These are phyloP conservation scores for Berberis thunbergii DNA, from an alignment of 164 flowering plant genomes.

Conservation along the genomic window DNA sequence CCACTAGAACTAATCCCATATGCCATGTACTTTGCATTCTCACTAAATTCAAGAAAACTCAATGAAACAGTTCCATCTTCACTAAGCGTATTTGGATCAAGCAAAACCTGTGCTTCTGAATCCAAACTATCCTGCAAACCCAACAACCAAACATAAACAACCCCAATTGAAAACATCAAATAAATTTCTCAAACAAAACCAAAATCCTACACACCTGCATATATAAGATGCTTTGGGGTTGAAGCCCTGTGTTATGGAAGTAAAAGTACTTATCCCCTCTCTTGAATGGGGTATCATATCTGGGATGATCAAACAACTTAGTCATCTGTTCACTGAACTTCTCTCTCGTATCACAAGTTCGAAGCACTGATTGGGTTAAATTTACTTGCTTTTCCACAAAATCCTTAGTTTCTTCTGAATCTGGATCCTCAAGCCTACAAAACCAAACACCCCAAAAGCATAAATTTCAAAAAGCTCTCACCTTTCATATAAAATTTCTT, in stretches of 20 bases:
- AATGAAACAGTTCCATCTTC: constrained; percentile 93
- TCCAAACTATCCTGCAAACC: constrained; percentile 67
- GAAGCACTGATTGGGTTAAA: constrained; percentile 55
- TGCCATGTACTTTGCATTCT: constrained; percentile 88
- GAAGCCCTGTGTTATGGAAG: constrained; percentile 90
- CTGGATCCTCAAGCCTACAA: constrained; percentile 91
- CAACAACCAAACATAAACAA: background rate
- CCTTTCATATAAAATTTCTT: background rate
- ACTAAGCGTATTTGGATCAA: constrained; percentile 90
- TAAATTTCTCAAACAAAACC: background rate
- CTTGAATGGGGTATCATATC: constrained; percentile 64
- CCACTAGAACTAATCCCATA: constrained; percentile 90
- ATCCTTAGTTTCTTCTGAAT: constrained; percentile 75
- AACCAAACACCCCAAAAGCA: background rate
- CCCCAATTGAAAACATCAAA: background rate
- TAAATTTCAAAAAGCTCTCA: background rate
- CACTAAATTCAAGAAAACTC: constrained; percentile 42
- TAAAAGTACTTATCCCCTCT: constrained; percentile 77
- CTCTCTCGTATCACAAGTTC: constrained; percentile 61
- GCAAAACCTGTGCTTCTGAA: constrained; percentile 70
- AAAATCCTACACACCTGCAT: constrained; percentile 53
- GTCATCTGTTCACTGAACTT: constrained; percentile 67
- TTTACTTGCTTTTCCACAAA: constrained; percentile 78
- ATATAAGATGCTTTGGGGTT: constrained; percentile 84
- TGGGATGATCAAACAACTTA: constrained; percentile 64